Evolutionary conservation across 2,329 filamentous ascomycete genomes (phyloP), one percentile per base, ranked within the genome.

Genomic region (Colletotrichum orbiculare): DNA sequence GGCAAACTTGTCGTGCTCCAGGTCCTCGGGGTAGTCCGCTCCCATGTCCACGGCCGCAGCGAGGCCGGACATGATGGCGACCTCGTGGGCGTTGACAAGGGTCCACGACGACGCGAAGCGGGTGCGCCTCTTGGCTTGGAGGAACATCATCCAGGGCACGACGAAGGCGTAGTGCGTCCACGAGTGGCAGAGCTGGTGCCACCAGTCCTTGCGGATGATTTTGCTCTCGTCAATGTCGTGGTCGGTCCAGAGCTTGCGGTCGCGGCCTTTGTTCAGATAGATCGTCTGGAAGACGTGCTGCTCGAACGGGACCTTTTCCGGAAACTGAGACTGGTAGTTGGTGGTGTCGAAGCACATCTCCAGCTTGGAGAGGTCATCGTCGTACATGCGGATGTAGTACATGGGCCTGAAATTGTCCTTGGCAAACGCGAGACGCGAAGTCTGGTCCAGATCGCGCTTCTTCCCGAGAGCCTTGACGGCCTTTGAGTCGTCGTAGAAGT

Each of bases 321-420:
- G 85, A 71, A 92, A 91, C 71, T 92, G 89, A 37, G 86, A 82
- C 72, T 92, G 89, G 75, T 91, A 91, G 73, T 91, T 89, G 7
- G 87, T 88, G 74, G 87, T 89, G 74, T 91, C 88, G 74, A 91
- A 91, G 70, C 85, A 88, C 86, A 88, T 88, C 73, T 88, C 87
- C 2, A 89, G 81, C 72, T 87, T 87, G 8, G 78, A 82, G 4
- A 78, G 77, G 70, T 87, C 85, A 34, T 80, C 67, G 0, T 78
- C 75, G 73, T 88, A 88, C 70, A 80, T 82, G 64, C 87, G 86
- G 73, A 86, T 88, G 70, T 85, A 82, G 76, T 88, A 89, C 87
- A 88, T 88, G 54, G 86, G 85, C 57, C 83, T 81, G 77, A 85
- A 89, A 25, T 78, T 78, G 46, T 81, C 77, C 45, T 77, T 77